Evolutionary conservation across 495 filamentous ascomycete species (phyloP).

Genomic region (Penicillium ochrochloron): DNA sequence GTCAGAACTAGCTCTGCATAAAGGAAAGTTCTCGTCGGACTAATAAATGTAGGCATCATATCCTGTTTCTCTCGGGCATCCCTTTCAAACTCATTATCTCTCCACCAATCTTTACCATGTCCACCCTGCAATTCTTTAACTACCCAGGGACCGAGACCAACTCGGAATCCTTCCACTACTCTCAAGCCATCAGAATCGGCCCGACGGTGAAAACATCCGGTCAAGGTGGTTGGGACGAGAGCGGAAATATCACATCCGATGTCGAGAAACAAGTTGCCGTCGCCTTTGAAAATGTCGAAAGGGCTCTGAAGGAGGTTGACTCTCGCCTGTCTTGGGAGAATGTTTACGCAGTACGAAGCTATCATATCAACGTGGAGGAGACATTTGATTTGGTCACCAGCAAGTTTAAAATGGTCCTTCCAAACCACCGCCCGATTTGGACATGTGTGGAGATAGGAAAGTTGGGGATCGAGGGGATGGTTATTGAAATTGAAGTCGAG

Average conservation of each 20-base stretch:
- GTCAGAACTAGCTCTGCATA: background rate
- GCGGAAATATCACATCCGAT: slow-evolving; percentile 13
- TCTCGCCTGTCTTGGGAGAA: slow-evolving; percentile 21
- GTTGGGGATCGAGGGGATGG: slow-evolving; percentile 24
- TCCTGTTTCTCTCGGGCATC: background rate
- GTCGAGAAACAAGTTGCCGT: slow-evolving; percentile 20
- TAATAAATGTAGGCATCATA: background rate
- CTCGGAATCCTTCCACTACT: slow-evolving; percentile 25
- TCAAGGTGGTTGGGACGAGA: slow-evolving; percentile 24
- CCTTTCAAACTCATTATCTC: background rate
- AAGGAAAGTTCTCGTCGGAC: background rate
- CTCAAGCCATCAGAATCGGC: slow-evolving; percentile 21
- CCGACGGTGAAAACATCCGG: slow-evolving; percentile 23
- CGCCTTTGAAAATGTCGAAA: slow-evolving; percentile 20
- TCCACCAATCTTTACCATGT: background rate
- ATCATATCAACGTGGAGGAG: slow-evolving; percentile 21
- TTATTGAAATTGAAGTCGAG: slow-evolving; percentile 23
- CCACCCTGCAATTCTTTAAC: slow-evolving; percentile 19
- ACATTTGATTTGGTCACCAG: slow-evolving; percentile 23
- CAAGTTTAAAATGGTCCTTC: slow-evolving; percentile 21
- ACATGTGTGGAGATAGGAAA: slow-evolving; percentile 25
- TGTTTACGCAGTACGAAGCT: slow-evolving; percentile 23
- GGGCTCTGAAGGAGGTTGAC: slow-evolving; percentile 19
- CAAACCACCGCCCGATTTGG: slow-evolving; percentile 22
- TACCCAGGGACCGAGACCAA: slow-evolving; percentile 23